Conservation (phyloP, 2,329 filamentous ascomycete genomes). For the Scopulariopsis brevicaulis region DNA sequence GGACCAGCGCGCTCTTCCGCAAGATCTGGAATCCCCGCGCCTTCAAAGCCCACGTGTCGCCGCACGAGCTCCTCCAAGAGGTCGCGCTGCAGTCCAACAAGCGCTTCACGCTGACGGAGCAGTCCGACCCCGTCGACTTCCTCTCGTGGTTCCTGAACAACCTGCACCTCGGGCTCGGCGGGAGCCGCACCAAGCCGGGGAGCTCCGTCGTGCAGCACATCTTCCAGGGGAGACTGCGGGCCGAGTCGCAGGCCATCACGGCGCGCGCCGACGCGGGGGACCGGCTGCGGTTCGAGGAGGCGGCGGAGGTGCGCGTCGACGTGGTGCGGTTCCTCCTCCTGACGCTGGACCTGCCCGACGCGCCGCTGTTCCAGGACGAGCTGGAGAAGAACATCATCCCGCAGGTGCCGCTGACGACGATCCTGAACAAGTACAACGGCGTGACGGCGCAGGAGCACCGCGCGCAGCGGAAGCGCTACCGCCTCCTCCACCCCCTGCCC, state of each 20-base stretch:
- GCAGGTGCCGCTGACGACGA: slow-evolving; percentile 69
- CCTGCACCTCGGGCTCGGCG: slow-evolving; percentile 81
- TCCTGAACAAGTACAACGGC: slow-evolving; percentile 91
- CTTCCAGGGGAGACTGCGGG: slow-evolving; percentile 85
- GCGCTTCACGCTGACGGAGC: slow-evolving; percentile 78
- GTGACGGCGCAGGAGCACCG: slow-evolving; percentile 77
- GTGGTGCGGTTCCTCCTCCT: slow-evolving; percentile 78
- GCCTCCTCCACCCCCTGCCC: slow-evolving; percentile 79
- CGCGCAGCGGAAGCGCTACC: slow-evolving; percentile 78
- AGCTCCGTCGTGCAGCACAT: slow-evolving; percentile 82
- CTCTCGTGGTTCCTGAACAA: slow-evolving; percentile 97
- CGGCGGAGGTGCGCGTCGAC: slow-evolving; percentile 67
- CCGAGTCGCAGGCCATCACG: slow-evolving; percentile 89
- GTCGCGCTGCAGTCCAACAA: slow-evolving; percentile 84
- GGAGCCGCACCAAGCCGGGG: slow-evolving; percentile 74
- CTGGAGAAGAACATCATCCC: slow-evolving; percentile 94
- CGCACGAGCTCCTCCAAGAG: slow-evolving; percentile 93
- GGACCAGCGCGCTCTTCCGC: slow-evolving; percentile 79
- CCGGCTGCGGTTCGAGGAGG: slow-evolving; percentile 85
- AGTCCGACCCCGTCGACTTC: slow-evolving; percentile 94
- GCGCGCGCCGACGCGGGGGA: slow-evolving; percentile 81
- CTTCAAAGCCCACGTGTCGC: slow-evolving; percentile 94
- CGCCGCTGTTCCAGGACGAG: slow-evolving; percentile 93
- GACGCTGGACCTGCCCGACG: slow-evolving; percentile 82
- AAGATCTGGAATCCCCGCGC: slow-evolving; percentile 98